Conservation (phyloP, 2,329 filamentous ascomycete species). For the Didymellaceae sp. region DNA sequence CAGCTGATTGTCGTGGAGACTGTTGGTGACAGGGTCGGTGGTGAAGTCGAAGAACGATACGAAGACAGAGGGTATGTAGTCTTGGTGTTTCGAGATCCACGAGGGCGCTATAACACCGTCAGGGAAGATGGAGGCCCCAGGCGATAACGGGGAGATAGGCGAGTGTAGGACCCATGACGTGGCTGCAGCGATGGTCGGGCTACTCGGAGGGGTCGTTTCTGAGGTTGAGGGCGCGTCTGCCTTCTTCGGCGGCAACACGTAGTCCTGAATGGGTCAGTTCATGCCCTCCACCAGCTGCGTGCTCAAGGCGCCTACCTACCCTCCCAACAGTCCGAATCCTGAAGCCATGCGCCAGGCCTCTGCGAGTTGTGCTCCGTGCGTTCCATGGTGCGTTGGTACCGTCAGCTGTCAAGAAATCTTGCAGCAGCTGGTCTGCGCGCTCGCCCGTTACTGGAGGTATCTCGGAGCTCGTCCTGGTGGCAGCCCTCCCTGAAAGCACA, state of each 20-base stretch:
- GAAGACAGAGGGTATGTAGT: conserved; percentile 79
- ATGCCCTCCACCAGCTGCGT: conserved; percentile 15
- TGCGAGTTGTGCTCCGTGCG: conserved; percentile 57
- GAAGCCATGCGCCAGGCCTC: conserved; percentile 61
- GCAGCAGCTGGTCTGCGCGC: conserved; percentile 69
- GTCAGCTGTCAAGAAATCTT: conserved; percentile 71
- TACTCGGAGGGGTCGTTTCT: conserved; percentile 56
- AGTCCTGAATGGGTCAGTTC: conserved; percentile 53
- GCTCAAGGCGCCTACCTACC: conserved; percentile 65
- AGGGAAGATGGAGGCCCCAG: conserved; percentile 81
- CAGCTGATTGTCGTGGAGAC: conserved; percentile 82
- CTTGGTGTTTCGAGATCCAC: conserved; percentile 91
- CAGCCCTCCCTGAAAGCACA: conserved; percentile 53
- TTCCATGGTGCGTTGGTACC: conserved; percentile 72
- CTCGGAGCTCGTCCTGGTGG: conserved; percentile 72
- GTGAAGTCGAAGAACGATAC: conserved; percentile 81
- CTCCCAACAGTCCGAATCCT: conserved; percentile 77
- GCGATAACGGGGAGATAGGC: conserved; percentile 87
- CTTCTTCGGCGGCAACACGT: conserved; percentile 67
- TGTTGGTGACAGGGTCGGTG: conserved; percentile 74
- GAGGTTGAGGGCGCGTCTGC: conserved; percentile 64
- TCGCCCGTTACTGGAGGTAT: conserved; percentile 70
- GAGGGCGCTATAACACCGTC: conserved; percentile 82
- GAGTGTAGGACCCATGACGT: conserved; percentile 73
- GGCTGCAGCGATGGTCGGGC: conserved; percentile 60